Conservation (phyloP, 345 rosid species). For the Linum lewisii region DNA sequence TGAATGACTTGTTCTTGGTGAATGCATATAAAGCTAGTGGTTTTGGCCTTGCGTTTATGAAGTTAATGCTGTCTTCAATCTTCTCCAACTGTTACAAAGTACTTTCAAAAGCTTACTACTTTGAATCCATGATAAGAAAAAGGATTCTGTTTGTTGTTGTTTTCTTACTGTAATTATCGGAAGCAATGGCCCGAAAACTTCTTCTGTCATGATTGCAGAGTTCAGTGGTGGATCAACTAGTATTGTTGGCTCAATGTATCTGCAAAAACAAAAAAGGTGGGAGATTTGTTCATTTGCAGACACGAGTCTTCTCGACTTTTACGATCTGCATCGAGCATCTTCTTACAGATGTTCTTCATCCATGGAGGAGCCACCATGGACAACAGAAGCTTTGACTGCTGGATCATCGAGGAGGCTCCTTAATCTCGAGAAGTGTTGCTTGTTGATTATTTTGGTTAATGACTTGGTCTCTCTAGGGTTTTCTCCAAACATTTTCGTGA, state of each 20-base stretch:
- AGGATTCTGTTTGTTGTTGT: neutral
- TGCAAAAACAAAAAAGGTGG: constrained; percentile 13
- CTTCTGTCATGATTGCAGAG: constrained; percentile 63
- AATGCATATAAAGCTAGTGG: constrained; percentile 71
- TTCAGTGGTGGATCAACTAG: constrained; percentile 56
- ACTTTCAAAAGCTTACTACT: neutral
- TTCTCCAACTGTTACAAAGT: constrained; percentile 44
- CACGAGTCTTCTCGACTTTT: no score
- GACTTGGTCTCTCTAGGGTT: constrained; percentile 33
- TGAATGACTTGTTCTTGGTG: constrained; percentile 39
- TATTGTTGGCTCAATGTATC: constrained; percentile 72
- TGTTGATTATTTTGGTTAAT: constrained; percentile 41
- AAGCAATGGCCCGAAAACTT: constrained; percentile 82
- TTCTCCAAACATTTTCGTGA: constrained; percentile 49
- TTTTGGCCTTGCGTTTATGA: constrained; percentile 55
- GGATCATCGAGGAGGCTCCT: constrained; percentile 32
- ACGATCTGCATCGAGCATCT: constrained; percentile 4
- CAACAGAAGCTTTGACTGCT: constrained; percentile 30
- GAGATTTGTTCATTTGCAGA: neutral
- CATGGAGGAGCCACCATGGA: constrained; percentile 49
- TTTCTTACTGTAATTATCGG: constrained; percentile 62
- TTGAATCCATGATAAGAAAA: neutral
- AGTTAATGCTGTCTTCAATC: constrained; percentile 56
- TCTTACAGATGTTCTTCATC: constrained; percentile 44
- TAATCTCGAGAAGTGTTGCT: constrained; percentile 44